These are phyloP conservation scores for Cyanidiococcus yangmingshanensis DNA, from an alignment of 23 red algal species.

Conservation along the genomic window DNA sequence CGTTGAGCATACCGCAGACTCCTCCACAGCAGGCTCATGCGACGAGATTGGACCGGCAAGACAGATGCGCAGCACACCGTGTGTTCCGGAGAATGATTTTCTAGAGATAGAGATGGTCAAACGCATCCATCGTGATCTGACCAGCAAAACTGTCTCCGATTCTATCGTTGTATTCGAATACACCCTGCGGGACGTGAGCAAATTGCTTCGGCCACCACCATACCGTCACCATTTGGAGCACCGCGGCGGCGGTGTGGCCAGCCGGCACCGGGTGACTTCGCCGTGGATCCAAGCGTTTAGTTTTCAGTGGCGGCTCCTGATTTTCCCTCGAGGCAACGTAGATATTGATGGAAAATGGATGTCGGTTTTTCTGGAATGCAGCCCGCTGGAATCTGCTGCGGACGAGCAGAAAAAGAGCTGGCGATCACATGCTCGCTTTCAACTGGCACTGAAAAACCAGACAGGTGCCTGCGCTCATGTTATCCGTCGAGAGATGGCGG, in stretches of 20 bases:
- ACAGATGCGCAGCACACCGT: neutral
- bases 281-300: conserved; percentile 58
- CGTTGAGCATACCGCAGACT: neutral
- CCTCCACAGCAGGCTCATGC: neutral
- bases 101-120: neutral
- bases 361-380: conserved; percentile 17
- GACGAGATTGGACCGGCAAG: neutral
- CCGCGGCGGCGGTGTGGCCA: neutral
- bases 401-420: conserved; percentile 6
- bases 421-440: conserved; percentile 18
- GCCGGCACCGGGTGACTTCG: conserved; percentile 14
- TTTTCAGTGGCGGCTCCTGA: conserved; percentile 79
- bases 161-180: conserved; percentile 10
- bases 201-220: neutral
- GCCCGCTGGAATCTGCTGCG: neutral
- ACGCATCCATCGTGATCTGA: neutral
- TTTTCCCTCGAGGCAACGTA: conserved; percentile 81
- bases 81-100: conserved; percentile 1
- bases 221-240: neutral
- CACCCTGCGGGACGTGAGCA: neutral
- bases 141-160: neutral
- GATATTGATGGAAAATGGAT: conserved; percentile 12
- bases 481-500: conserved; percentile 19
- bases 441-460: conserved; percentile 15
- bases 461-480: neutral